phyloP scores from a whole-genome alignment of 441 rosid species.

The Caryocar brasiliense region DNA sequence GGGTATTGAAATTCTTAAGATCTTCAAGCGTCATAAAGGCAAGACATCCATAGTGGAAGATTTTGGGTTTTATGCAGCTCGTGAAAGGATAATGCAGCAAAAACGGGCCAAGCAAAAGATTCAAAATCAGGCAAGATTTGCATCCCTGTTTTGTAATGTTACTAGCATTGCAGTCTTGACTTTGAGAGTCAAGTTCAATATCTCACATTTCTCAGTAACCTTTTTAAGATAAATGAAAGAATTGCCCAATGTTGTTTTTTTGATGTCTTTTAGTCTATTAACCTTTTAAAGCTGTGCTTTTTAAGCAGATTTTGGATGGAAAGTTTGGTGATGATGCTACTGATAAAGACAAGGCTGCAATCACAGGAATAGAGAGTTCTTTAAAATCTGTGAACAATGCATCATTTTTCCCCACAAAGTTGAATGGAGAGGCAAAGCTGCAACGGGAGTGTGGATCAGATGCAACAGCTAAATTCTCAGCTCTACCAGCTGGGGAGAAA shows the following conservation, averaged over 20 bases:
- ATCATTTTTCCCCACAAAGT: slow-evolving; percentile 8
- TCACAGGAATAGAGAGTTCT: slow-evolving; percentile 9
- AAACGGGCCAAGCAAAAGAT: slow-evolving; percentile 56
- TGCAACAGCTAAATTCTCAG: slow-evolving; percentile 14
- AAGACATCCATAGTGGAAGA: slow-evolving; percentile 84
- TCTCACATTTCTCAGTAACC: no score
- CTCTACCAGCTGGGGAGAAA: slow-evolving; percentile 16
- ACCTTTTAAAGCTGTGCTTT: background rate
- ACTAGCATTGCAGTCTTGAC: background rate
- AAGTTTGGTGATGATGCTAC: slow-evolving; percentile 9
- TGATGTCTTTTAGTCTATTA: background rate
- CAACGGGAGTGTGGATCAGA: slow-evolving; percentile 24
- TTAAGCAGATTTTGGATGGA: slow-evolving; percentile 39
- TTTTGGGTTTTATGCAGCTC: slow-evolving; percentile 73
- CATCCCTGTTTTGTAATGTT: background rate
- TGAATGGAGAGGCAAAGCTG: slow-evolving; percentile 27
- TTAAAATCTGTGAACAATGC: slow-evolving; percentile 17
- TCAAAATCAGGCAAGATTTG: slow-evolving; percentile 54
- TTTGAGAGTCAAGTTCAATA: no score
- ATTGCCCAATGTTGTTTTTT: background rate
- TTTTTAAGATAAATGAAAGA: no score
- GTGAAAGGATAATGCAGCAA: slow-evolving; percentile 68
- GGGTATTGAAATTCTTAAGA: slow-evolving; percentile 60
- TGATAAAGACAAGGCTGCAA: slow-evolving; percentile 10
- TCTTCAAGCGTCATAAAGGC: slow-evolving; percentile 52